These are phyloP conservation scores for Spizellomyces punctatus DNA, from an alignment of 192 early-diverging fungal species.

Conservation along the genomic window DNA sequence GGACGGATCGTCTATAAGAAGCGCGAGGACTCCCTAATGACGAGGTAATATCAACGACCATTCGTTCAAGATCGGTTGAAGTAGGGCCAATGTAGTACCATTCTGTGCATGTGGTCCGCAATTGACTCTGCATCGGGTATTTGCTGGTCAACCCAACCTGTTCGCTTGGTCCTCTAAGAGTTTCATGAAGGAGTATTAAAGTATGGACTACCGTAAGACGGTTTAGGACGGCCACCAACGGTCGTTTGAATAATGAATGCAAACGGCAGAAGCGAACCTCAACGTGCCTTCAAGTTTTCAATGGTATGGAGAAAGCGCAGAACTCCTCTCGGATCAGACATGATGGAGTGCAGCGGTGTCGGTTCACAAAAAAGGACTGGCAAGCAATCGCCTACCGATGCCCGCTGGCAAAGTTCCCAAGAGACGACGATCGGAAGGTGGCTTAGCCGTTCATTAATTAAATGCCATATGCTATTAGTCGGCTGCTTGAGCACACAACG, in stretches of 20 bases:
- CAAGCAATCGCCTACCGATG: too few species aligned
- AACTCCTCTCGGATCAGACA: conserved; percentile 18
- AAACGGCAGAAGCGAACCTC: neutral
- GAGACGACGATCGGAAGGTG: too few species aligned
- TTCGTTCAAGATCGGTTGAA: neutral
- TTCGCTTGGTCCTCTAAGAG: conserved; percentile 72
- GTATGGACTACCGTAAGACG: too few species aligned
- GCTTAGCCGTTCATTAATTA: too few species aligned
- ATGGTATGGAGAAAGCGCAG: conserved; percentile 75
- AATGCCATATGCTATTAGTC: too few species aligned
- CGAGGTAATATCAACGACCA: neutral
- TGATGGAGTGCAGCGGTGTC: neutral
- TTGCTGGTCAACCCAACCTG: conserved; percentile 83
- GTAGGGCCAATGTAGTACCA: conserved; percentile 45
- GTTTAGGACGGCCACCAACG: too few species aligned
- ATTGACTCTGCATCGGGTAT: conserved; percentile 82
- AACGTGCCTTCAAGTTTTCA: conserved; percentile 76
- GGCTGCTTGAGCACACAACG: too few species aligned
- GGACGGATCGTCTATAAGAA: conserved; percentile 73
- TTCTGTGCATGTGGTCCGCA: conserved; percentile 94
- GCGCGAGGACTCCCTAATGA: conserved; percentile 69
- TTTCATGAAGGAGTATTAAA: too few species aligned
- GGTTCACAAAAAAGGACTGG: too few species aligned
- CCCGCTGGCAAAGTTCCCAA: too few species aligned
- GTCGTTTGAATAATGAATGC: conserved; percentile 38